phyloP scores from a whole-genome alignment of 2,329 filamentous ascomycete genomes.

The Aspergillus aculeatus region DNA sequence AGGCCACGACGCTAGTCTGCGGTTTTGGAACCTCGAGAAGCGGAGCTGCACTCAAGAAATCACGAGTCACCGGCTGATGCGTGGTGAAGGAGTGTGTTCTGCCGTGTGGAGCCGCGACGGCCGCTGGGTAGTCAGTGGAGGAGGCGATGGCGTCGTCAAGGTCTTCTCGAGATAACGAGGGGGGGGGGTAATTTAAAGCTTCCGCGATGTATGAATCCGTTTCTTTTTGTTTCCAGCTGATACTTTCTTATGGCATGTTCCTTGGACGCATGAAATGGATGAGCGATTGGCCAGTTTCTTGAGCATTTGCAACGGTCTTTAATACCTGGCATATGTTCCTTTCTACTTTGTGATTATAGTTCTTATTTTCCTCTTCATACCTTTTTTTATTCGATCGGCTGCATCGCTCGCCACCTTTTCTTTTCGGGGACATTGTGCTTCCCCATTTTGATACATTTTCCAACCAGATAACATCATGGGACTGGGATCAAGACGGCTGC shows the following conservation, averaged over 20 bases:
- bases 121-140: conserved; percentile 88
- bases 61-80: conserved; percentile 87
- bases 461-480: background rate
- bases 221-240: conserved; percentile 21
- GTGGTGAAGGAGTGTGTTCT: conserved; percentile 89
- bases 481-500: background rate
- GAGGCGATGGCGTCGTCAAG: conserved; percentile 94
- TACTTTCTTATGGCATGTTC: conserved; percentile 26
- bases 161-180: conserved; percentile 60
- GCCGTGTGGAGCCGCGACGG: conserved; percentile 97
- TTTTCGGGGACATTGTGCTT: background rate
- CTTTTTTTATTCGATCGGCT: conserved; percentile 9
- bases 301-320: conserved; percentile 40
- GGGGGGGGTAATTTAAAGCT: conserved; percentile 9
- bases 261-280: conserved; percentile 37
- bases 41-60: conserved; percentile 93
- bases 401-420: conserved; percentile 1
- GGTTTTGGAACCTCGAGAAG: conserved; percentile 97
- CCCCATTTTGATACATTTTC: conserved; percentile 4
- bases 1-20: conserved; percentile 89
- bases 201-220: conserved; percentile 30
- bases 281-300: conserved; percentile 36
- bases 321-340: conserved; percentile 34
- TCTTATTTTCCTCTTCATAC: conserved; percentile 17
- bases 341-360: conserved; percentile 32